Percentiles rank a stretch among this genome's conserved stretches.
Conservation (phyloP, 257 asterid species). For the Solanum pennellii region DNA sequence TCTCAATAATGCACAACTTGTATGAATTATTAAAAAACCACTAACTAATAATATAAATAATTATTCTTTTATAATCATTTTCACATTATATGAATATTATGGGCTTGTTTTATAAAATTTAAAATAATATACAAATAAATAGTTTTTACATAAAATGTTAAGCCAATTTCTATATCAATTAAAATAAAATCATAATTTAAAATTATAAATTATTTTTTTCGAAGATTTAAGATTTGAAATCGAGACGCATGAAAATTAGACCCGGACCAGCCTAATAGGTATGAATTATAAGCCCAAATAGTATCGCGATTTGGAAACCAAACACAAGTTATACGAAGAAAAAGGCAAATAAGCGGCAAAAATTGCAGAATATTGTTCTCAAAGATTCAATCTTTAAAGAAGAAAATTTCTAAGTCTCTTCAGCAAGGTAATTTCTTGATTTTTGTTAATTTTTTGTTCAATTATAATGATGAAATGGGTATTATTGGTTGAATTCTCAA, state of each 20-base stretch:
- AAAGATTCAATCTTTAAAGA: neutral
- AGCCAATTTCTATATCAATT: neutral
- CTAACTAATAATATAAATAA: neutral
- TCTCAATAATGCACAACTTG: neutral
- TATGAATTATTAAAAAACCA: no score
- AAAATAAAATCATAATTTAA: accelerated
- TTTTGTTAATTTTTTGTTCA: neutral
- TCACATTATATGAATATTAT: no score
- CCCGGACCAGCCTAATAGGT: neutral
- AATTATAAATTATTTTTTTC: no score
- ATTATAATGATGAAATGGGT: neutral
- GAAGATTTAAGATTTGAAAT: no score
- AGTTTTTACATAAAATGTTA: no score
- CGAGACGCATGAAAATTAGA: neutral
- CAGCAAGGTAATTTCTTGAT: neutral
- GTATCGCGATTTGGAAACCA: neutral
- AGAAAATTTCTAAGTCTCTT: neutral
- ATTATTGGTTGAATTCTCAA: neutral
- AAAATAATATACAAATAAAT: no score
- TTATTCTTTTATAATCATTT: neutral
- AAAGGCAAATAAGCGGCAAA: neutral
- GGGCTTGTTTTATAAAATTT: no score
- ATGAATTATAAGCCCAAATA: neutral
- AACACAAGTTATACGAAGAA: neutral
- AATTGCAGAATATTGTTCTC: neutral